A percentile compares a stretch with the other conserved stretches of the same genome.
Evolutionary conservation across 202 grass and related monocot species (phyloP).

Genomic region (Eragrostis tef): DNA sequence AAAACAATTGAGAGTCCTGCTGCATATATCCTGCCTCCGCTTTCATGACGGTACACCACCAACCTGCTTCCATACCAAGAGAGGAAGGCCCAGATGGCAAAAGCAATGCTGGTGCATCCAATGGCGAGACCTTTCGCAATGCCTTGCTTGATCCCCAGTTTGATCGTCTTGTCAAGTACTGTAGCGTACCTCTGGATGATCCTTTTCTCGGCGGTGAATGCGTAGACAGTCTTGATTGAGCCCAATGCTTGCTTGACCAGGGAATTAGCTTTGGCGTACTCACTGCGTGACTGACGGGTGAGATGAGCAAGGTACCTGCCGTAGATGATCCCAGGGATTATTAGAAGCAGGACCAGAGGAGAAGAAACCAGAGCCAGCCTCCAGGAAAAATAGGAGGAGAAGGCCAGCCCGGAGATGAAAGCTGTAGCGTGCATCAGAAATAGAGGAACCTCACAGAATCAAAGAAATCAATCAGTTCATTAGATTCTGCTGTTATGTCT

Average conservation of each 20-base stretch:
- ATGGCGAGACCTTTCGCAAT: constrained; percentile 88
- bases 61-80: constrained; percentile 91
- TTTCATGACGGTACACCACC: constrained; percentile 82
- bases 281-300: constrained; percentile 54
- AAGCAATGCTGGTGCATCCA: constrained; percentile 78
- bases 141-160: constrained; percentile 94
- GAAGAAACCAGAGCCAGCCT: constrained; percentile 87
- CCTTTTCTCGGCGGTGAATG: constrained; percentile 86
- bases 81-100: constrained; percentile 93
- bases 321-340: constrained; percentile 92
- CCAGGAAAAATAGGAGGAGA: constrained; percentile 94
- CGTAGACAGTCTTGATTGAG: constrained; percentile 87
- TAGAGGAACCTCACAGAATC: constrained; percentile 73
- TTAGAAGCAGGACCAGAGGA: constrained; percentile 77
- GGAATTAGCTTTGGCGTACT: constrained; percentile 74
- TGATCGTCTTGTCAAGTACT: constrained; percentile 72
- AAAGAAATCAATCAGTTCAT: neutral
- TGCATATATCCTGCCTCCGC: constrained; percentile 88
- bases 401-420: constrained; percentile 82
- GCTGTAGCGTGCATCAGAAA: constrained; percentile 93
- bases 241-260: constrained; percentile 79
- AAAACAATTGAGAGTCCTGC: constrained; percentile 93
- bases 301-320: constrained; percentile 92
- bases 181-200: constrained; percentile 75
- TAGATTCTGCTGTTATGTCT: neutral